Percentiles rank a stretch among this genome's conserved stretches.
These are phyloP conservation scores for Rhododendron molle DNA, from an alignment of 148 eudicot species.

Conservation along the genomic window DNA sequence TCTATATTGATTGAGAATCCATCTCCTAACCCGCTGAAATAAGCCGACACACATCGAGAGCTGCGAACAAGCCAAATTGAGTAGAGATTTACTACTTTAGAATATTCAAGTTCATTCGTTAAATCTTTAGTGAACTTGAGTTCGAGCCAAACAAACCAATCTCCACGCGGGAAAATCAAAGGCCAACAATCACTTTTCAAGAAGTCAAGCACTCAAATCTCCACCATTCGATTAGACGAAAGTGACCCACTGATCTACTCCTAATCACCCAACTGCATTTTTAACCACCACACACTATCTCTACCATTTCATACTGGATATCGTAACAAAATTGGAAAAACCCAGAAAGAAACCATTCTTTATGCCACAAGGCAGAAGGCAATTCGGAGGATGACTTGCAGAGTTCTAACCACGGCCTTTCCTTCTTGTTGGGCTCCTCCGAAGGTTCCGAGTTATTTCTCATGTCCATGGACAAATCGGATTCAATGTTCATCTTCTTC, in stretches of 20 bases:
- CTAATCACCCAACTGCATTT: background rate
- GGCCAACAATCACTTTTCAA: background rate
- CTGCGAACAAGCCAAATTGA: too few relatives aligned
- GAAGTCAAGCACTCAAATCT: background rate
- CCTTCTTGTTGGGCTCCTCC: conserved; percentile 14
- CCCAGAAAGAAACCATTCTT: background rate
- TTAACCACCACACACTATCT: background rate
- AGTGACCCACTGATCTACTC: background rate
- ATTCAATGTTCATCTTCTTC: conserved; percentile 28
- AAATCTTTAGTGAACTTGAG: too few relatives aligned
- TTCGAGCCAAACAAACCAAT: too few relatives aligned
- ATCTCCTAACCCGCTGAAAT: too few relatives aligned
- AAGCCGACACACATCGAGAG: too few relatives aligned
- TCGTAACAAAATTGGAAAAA: background rate
- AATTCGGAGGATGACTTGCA: conserved; percentile 14
- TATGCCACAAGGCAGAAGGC: background rate
- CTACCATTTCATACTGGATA: background rate
- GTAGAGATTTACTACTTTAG: too few relatives aligned
- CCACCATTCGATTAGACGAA: background rate
- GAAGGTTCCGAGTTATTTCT: background rate
- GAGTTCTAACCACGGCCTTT: background rate
- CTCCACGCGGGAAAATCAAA: background rate
- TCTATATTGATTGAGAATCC: too few relatives aligned
- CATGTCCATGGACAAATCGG: conserved; percentile 8
- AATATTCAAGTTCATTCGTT: too few relatives aligned